phyloP scores from a whole-genome alignment of 768 basidiomycete species.

The Tulasnella sp. region DNA sequence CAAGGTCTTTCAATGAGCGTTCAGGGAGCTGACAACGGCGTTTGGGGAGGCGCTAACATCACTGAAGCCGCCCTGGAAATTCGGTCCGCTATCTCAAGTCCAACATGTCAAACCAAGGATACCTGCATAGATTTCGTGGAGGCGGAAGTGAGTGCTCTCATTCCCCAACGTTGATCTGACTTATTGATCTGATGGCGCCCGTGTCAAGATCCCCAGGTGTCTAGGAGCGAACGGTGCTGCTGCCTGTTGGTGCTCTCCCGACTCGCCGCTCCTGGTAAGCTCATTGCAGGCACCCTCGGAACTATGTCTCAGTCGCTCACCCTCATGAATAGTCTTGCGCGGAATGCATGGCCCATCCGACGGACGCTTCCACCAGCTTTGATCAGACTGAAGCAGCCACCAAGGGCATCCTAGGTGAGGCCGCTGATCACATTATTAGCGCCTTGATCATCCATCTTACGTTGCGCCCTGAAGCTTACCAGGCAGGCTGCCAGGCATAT shows the following conservation, averaged over 20 bases:
- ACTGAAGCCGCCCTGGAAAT: neutral
- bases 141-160: neutral
- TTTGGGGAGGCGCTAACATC: slow-evolving; percentile 5
- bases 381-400: neutral
- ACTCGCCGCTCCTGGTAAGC: slow-evolving; percentile 2
- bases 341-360: neutral
- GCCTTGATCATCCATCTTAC: neutral
- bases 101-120: neutral
- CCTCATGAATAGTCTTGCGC: neutral
- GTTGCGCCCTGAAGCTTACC: neutral
- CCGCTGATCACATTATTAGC: neutral
- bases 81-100: neutral
- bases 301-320: neutral
- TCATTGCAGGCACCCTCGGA: neutral
- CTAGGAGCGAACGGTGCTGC: neutral
- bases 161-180: neutral
- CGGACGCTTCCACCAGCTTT: neutral
- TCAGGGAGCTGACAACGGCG: neutral
- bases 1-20: neutral
- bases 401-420: neutral
- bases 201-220: neutral
- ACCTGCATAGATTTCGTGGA: neutral
- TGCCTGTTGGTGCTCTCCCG: neutral
- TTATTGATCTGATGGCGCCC: neutral
- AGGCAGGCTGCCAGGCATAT: neutral